Percentiles rank a stretch among this genome's conserved stretches.
Conservation (phyloP, 192 early-diverging fungal species). For the Coemansia sp. region DNA sequence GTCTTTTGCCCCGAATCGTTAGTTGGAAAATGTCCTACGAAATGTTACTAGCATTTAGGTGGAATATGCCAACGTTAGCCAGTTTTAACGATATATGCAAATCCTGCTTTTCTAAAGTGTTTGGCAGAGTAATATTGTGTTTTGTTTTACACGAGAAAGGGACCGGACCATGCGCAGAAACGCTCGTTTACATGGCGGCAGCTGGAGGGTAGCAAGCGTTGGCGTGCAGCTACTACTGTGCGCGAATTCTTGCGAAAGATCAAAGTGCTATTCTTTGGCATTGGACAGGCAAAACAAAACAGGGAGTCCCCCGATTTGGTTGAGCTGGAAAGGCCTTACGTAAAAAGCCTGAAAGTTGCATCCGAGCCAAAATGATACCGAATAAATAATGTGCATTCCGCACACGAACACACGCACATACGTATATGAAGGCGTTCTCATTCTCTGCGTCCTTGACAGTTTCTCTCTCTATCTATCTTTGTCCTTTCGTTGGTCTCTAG, state of each 20-base stretch:
- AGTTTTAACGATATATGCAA: background rate
- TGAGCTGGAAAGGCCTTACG: background rate
- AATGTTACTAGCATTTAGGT: background rate
- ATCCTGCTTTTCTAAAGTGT: background rate
- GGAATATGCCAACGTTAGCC: background rate
- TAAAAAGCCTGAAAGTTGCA: background rate
- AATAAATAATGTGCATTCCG: background rate
- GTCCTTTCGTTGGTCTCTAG: too few relatives aligned
- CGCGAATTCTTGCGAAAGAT: slow-evolving; percentile 2
- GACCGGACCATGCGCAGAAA: background rate
- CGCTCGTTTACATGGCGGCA: background rate
- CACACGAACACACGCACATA: background rate
- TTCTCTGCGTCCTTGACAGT: too few relatives aligned
- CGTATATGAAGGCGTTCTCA: background rate
- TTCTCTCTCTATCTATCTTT: too few relatives aligned
- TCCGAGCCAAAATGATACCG: background rate
- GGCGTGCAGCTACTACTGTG: slow-evolving; percentile 7
- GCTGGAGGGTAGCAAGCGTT: background rate
- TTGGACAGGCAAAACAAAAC: background rate
- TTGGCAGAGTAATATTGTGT: background rate
- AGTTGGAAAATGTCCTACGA: background rate
- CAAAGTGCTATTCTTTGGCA: background rate
- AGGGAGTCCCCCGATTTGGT: slow-evolving; percentile 4
- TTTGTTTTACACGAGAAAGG: background rate
- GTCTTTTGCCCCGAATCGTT: background rate